phyloP scores from a whole-genome alignment of 441 rosid species.

The Corymbia citriodora region DNA sequence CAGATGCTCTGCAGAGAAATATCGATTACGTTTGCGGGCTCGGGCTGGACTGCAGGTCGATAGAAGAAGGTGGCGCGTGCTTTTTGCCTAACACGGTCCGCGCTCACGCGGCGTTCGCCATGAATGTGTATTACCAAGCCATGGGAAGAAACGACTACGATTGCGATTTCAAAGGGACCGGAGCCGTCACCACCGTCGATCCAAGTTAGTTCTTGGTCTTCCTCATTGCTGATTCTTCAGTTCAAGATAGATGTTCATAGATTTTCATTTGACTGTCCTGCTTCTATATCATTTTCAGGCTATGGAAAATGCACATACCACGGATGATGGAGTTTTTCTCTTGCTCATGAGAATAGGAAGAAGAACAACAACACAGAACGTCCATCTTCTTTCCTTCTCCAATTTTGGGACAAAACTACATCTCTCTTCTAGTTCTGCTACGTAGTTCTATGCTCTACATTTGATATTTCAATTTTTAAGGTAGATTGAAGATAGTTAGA shows the following conservation, averaged over 20 bases:
- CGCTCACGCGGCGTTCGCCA: conserved; percentile 65
- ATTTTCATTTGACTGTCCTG: neutral
- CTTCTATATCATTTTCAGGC: conserved; percentile 20
- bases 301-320: conserved; percentile 40
- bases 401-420: neutral
- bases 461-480: neutral
- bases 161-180: conserved; percentile 55
- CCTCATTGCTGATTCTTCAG: neutral
- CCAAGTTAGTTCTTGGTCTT: conserved; percentile 22
- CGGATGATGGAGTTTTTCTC: neutral
- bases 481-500: neutral
- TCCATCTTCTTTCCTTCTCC: neutral
- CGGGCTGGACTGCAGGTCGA: conserved; percentile 45
- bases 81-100: conserved; percentile 51
- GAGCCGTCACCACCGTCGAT: conserved; percentile 26
- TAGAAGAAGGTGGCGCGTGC: conserved; percentile 39
- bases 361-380: neutral
- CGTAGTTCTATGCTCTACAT: neutral
- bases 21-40: conserved; percentile 64
- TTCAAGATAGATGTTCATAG: neutral
- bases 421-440: neutral
- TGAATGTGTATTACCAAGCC: conserved; percentile 61
- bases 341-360: neutral
- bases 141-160: conserved; percentile 32
- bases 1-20: conserved; percentile 49